Evolutionary conservation across 2,329 filamentous ascomycete species (phyloP).

Genomic region (Gremmenia infestans): DNA sequence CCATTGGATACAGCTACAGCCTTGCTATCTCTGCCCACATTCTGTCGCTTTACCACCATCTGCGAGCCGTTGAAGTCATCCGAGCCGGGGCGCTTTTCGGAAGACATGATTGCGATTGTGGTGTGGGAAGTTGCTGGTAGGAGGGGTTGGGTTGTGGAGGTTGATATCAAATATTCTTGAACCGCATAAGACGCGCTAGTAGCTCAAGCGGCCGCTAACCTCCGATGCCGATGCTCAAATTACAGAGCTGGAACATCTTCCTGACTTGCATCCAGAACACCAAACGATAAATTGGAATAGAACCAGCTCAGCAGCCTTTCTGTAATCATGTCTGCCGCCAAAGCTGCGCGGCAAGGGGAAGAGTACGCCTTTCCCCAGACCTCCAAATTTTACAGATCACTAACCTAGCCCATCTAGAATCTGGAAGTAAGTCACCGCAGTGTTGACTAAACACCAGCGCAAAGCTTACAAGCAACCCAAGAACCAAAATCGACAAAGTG

Average conservation of each 20-base stretch:
- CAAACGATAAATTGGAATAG: not conserved
- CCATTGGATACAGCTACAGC: constrained; percentile 54
- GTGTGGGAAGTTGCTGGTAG: not conserved
- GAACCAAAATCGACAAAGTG: constrained; percentile 93
- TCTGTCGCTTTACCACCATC: constrained; percentile 85
- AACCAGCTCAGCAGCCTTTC: not conserved
- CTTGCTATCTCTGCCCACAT: constrained; percentile 47
- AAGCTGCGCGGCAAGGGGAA: constrained; percentile 67
- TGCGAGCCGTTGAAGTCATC: constrained; percentile 75
- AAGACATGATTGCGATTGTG: constrained; percentile 57
- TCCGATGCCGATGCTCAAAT: not conserved
- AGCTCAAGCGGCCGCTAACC: not conserved
- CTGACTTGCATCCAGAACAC: not conserved
- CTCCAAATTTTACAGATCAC: constrained; percentile 5
- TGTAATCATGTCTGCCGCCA: constrained; percentile 47
- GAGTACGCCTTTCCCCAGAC: constrained; percentile 49
- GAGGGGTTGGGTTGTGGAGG: not conserved
- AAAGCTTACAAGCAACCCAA: constrained; percentile 39
- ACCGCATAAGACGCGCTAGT: not conserved
- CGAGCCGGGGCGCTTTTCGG: constrained; percentile 87
- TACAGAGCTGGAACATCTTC: not conserved
- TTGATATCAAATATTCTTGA: not conserved
- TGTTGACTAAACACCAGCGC: not conserved
- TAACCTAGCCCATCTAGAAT: constrained; percentile 28
- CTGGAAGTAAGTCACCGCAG: constrained; percentile 33